Evolutionary conservation across 108 stramenopile genomes (phyloP).

Genomic region (Pinguiococcus pyrenoidosus): DNA sequence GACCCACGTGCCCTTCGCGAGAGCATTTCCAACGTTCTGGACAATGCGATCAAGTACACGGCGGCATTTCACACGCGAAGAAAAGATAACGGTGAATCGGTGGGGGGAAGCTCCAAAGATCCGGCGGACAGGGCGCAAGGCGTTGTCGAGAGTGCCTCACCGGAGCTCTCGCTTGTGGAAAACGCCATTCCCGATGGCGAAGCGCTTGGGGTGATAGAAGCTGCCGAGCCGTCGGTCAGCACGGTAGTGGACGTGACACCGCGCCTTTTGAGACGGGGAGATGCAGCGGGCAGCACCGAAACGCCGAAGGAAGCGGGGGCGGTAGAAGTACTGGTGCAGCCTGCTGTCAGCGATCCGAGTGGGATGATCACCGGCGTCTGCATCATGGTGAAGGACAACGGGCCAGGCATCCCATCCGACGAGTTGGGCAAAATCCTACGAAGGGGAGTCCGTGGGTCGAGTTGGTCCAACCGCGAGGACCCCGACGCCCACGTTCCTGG

Average conservation of each 20-base stretch:
- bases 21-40: slow-evolving; percentile 6
- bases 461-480: no score
- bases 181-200: no score
- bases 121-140: background rate
- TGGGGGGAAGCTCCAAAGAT: no score
- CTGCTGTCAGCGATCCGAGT: no score
- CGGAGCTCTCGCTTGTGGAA: slow-evolving; percentile 2
- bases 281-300: background rate
- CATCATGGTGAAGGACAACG: slow-evolving; percentile 8
- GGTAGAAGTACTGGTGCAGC: no score
- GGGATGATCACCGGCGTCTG: no score
- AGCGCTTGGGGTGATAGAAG: background rate
- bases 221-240: background rate
- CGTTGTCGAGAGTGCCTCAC: background rate
- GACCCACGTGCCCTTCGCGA: slow-evolving; percentile 1
- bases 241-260: background rate
- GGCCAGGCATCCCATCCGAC: slow-evolving; percentile 5
- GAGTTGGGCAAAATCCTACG: no score
- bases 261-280: background rate
- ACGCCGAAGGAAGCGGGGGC: background rate
- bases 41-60: slow-evolving; percentile 10
- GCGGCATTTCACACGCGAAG: no score
- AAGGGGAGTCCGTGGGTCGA: no score
- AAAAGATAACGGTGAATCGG: no score
- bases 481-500: no score